Evolutionary conservation across 208 protist species (phyloP).

Genomic region (Leishmania gerbilli): DNA sequence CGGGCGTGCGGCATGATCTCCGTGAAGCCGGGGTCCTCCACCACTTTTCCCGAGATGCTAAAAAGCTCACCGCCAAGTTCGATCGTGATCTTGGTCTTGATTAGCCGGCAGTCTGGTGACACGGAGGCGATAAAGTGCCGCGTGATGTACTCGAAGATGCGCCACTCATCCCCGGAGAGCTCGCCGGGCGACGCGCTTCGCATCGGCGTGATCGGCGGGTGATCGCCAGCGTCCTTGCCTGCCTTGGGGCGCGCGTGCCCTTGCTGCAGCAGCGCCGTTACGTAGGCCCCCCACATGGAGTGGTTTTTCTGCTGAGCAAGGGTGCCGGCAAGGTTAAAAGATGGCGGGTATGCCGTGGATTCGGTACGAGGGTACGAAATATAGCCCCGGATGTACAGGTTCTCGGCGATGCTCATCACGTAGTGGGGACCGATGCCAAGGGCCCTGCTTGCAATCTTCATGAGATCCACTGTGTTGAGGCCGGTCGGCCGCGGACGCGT

Average conservation of each 20-base stretch:
- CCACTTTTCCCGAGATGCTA: slow-evolving; percentile 65
- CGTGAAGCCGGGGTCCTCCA: slow-evolving; percentile 87
- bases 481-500: slow-evolving; percentile 74
- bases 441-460: slow-evolving; percentile 85
- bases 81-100: slow-evolving; percentile 72
- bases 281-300: slow-evolving; percentile 78
- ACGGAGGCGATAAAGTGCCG: slow-evolving; percentile 90
- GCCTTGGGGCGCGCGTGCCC: slow-evolving; percentile 79
- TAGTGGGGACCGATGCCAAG: slow-evolving; percentile 92
- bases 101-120: slow-evolving; percentile 77
- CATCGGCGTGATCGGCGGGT: slow-evolving; percentile 94
- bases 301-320: slow-evolving; percentile 60
- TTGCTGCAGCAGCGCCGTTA: slow-evolving; percentile 53
- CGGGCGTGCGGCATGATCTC: slow-evolving; percentile 76
- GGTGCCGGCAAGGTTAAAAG: slow-evolving; percentile 81
- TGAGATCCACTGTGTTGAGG: slow-evolving; percentile 96
- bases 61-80: slow-evolving; percentile 84
- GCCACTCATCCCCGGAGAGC: slow-evolving; percentile 85
- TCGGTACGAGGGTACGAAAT: slow-evolving; percentile 98
- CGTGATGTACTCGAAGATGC: slow-evolving; percentile 90
- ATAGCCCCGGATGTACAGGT: slow-evolving; percentile 96
- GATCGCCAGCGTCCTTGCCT: slow-evolving; percentile 89
- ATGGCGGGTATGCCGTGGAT: slow-evolving; percentile 91
- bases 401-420: slow-evolving; percentile 96
- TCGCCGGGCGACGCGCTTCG: slow-evolving; percentile 54